Evolutionary conservation across 2,329 filamentous ascomycete genomes (phyloP).

Genomic region (Lachnellula occidentalis): DNA sequence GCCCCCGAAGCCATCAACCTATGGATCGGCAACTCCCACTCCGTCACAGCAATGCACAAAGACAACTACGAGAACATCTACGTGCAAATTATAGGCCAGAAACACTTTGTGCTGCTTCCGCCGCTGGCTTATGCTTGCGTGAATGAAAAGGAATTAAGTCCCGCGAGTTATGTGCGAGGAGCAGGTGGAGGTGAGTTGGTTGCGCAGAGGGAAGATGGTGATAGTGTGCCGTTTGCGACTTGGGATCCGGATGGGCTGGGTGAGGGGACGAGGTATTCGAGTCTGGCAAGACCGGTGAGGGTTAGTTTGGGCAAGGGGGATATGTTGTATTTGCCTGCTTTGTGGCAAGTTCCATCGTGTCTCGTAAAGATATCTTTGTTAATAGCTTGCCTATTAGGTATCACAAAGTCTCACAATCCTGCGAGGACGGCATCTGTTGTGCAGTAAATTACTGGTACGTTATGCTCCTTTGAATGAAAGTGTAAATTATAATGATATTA

Average conservation of each 20-base stretch:
- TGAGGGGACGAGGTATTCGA: slow-evolving; percentile 51
- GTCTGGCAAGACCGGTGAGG: slow-evolving; percentile 53
- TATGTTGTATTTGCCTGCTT: slow-evolving; percentile 74
- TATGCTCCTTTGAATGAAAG: neutral
- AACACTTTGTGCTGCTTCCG: slow-evolving; percentile 72
- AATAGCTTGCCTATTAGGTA: slow-evolving; percentile 44
- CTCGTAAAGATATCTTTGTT: neutral
- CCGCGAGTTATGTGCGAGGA: slow-evolving; percentile 50
- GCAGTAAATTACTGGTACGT: slow-evolving; percentile 76
- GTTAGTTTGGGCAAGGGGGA: slow-evolving; percentile 68
- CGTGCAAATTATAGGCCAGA: slow-evolving; percentile 66
- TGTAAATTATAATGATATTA: slow-evolving; percentile 29
- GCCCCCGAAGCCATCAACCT: slow-evolving; percentile 73
- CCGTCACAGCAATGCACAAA: slow-evolving; percentile 68
- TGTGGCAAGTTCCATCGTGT: slow-evolving; percentile 55
- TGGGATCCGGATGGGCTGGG: slow-evolving; percentile 57
- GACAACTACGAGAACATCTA: slow-evolving; percentile 86
- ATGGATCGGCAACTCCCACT: slow-evolving; percentile 72
- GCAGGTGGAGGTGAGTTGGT: neutral
- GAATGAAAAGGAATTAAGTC: slow-evolving; percentile 52
- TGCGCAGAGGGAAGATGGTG: slow-evolving; percentile 21
- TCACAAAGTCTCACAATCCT: slow-evolving; percentile 74
- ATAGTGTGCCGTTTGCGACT: slow-evolving; percentile 59
- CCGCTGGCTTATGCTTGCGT: slow-evolving; percentile 65
- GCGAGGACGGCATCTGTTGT: slow-evolving; percentile 65